phyloP scores from a whole-genome alignment of 1,284 basidiomycete species.

The Ustilago cynodontis region DNA sequence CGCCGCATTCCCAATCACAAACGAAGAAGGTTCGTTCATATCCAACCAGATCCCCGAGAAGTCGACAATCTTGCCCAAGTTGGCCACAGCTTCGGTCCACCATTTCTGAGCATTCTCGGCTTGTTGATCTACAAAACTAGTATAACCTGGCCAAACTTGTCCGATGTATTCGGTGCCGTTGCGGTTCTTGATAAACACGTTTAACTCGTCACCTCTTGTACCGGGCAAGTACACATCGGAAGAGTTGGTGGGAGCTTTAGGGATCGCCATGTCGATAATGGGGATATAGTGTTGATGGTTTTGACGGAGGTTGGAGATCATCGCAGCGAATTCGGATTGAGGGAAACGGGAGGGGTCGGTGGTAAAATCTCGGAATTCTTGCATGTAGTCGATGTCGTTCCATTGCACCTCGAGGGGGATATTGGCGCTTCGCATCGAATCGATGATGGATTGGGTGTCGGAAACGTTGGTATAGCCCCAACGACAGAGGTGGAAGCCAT shows the following conservation, averaged over 20 bases:
- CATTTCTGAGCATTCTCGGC: slow-evolving; percentile 47
- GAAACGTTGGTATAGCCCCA: slow-evolving; percentile 58
- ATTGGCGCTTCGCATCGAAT: slow-evolving; percentile 41
- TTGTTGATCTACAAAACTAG: slow-evolving; percentile 47
- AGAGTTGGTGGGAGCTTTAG: slow-evolving; percentile 71
- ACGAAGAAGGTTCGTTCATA: slow-evolving; percentile 59
- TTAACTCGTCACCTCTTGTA: slow-evolving; percentile 51
- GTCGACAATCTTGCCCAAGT: slow-evolving; percentile 53
- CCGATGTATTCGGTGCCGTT: slow-evolving; percentile 76
- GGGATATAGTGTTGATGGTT: slow-evolving; percentile 70
- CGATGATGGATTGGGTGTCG: slow-evolving; percentile 42
- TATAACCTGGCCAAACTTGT: slow-evolving; percentile 70
- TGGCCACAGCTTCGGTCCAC: slow-evolving; percentile 53
- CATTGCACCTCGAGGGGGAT: slow-evolving; percentile 82
- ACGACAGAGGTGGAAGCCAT: slow-evolving; percentile 61
- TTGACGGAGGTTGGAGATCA: slow-evolving; percentile 76
- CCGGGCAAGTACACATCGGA: slow-evolving; percentile 60
- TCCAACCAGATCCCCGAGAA: slow-evolving; percentile 59
- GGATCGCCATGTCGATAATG: slow-evolving; percentile 69
- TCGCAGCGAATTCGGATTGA: slow-evolving; percentile 75
- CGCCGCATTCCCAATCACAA: slow-evolving; percentile 45
- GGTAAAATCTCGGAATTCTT: slow-evolving; percentile 78
- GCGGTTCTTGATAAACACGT: slow-evolving; percentile 58
- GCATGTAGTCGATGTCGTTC: slow-evolving; percentile 80
- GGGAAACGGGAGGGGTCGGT: slow-evolving; percentile 78